Evolutionary conservation across 2,329 filamentous ascomycete genomes (phyloP).

Genomic region (Neopestalotiopsis rosae): DNA sequence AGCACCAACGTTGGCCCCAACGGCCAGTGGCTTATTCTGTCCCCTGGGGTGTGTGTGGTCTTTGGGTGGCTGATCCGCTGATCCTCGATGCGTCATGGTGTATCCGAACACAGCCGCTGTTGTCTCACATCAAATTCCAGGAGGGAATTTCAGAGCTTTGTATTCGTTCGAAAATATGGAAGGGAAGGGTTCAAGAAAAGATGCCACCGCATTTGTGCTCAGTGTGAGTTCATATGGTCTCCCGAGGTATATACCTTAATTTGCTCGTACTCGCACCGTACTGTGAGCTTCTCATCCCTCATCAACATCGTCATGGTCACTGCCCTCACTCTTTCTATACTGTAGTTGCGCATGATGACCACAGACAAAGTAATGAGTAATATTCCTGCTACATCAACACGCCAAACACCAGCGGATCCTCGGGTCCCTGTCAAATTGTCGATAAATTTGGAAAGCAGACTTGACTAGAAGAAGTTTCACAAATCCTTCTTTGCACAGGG

Average conservation of each 20-base stretch:
- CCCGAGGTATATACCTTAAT: neutral
- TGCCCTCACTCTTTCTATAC: too few relatives aligned
- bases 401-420: neutral
- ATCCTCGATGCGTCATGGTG: conserved; percentile 9
- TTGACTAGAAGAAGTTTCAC: neutral
- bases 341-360: neutral
- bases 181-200: neutral
- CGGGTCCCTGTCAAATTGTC: neutral
- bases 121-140: conserved; percentile 18
- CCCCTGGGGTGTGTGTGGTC: neutral
- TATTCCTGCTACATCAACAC: neutral
- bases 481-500: neutral
- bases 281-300: too few relatives aligned
- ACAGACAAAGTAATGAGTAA: neutral
- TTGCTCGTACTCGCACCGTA: neutral
- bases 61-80: conserved; percentile 5
- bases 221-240: neutral
- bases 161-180: neutral
- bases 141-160: neutral
- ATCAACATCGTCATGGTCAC: too few relatives aligned
- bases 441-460: conserved; percentile 4
- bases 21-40: neutral
- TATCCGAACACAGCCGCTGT: conserved; percentile 10
- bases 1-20: conserved; percentile 2
- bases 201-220: neutral